A percentile compares a stretch with the other conserved stretches of the same genome.
Evolutionary conservation across 2,329 filamentous ascomycete species (phyloP).

Genomic region (Fonsecaea monophora): DNA sequence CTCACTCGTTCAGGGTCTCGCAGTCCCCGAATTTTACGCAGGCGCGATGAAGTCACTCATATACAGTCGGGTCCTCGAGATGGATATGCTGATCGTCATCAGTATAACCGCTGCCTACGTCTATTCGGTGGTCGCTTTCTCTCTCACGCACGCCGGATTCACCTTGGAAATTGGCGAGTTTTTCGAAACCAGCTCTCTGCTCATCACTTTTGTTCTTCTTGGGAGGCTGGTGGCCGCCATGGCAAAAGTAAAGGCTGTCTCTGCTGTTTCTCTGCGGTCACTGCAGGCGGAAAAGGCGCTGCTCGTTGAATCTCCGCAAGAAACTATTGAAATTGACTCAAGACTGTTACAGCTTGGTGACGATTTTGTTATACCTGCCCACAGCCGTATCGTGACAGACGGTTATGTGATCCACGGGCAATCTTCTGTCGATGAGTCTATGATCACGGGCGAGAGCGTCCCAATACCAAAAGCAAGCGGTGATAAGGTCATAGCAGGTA

Average conservation of each 20-base stretch:
- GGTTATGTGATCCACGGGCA: conserved; percentile 68
- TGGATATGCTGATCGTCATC: conserved; percentile 62
- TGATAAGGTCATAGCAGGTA: conserved; percentile 68
- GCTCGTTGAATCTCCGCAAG: conserved; percentile 52
- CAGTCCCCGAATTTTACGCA: conserved; percentile 70
- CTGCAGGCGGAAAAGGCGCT: conserved; percentile 66
- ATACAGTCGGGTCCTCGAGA: conserved; percentile 58
- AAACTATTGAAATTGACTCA: conserved; percentile 64
- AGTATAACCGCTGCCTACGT: conserved; percentile 60
- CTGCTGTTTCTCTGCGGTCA: conserved; percentile 58
- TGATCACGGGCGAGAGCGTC: conserved; percentile 74
- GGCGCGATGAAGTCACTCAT: conserved; percentile 58
- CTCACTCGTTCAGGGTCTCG: conserved; percentile 67
- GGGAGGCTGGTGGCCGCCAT: conserved; percentile 58
- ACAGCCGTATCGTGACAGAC: conserved; percentile 70
- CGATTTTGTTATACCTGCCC: conserved; percentile 66
- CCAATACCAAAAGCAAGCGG: conserved; percentile 65
- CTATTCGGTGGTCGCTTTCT: conserved; percentile 57
- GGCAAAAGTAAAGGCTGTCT: conserved; percentile 57
- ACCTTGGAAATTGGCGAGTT: conserved; percentile 54
- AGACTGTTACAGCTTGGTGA: conserved; percentile 75
- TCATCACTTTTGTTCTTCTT: conserved; percentile 60
- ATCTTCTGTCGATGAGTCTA: conserved; percentile 76
- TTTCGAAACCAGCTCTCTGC: conserved; percentile 63
- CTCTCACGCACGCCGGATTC: conserved; percentile 44